Conservation (phyloP, 163 green algal genomes). For the Chlamydomonas reinhardtii region DNA sequence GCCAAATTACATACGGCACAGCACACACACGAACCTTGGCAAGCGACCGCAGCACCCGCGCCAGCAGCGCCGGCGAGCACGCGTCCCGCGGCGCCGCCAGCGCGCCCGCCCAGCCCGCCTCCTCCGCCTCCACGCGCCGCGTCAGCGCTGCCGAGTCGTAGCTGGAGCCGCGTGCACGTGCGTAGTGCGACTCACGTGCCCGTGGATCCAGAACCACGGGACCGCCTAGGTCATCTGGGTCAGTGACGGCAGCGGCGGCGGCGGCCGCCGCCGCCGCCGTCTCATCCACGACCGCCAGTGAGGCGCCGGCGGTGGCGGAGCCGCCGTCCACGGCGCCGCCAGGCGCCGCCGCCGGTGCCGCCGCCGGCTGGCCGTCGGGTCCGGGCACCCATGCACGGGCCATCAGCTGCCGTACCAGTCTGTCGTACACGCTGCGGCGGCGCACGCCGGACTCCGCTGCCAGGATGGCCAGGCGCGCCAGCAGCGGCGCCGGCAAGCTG, state of each 20-base stretch:
- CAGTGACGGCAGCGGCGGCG: background rate
- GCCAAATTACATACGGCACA: too few species aligned
- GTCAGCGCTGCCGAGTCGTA: background rate
- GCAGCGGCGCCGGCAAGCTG: slow-evolving; percentile 2
- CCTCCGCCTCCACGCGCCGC: background rate
- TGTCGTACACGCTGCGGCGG: background rate
- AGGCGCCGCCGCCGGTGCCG: background rate
- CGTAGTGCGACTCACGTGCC: background rate
- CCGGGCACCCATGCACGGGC: slow-evolving; percentile 12
- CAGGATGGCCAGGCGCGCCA: slow-evolving; percentile 3
- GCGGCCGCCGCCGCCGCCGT: too few species aligned
- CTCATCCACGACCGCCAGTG: background rate
- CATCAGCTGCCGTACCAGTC: slow-evolving; percentile 3
- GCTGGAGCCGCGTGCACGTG: background rate
- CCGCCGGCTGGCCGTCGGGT: background rate
- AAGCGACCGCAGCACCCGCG: background rate
- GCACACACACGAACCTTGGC: background rate
- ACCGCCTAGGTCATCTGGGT: too few species aligned
- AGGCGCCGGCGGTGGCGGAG: too few species aligned
- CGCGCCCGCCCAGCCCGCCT: background rate
- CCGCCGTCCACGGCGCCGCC: background rate
- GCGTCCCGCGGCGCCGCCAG: background rate
- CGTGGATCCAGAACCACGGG: background rate
- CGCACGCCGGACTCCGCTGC: slow-evolving; percentile 25
- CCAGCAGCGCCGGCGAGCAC: background rate